Conservation (phyloP, 2,329 filamentous ascomycete species). For the Ophiocordyceps sinensis region DNA sequence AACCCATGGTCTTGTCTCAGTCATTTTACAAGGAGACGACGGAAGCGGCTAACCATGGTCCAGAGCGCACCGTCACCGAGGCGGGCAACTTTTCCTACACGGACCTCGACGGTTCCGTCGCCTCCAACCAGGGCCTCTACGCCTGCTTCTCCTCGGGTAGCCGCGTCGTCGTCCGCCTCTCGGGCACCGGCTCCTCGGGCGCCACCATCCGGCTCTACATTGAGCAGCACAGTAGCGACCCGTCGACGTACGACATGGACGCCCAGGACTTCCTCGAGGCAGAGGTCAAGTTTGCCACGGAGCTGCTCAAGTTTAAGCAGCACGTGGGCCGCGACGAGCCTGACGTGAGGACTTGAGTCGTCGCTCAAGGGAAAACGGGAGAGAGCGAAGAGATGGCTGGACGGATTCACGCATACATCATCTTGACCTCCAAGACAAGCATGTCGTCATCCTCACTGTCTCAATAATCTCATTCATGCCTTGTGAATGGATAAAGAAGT, state of each 20-base stretch:
- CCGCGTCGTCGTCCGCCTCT: slow-evolving; percentile 87
- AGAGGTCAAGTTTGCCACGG: slow-evolving; percentile 72
- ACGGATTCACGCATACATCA: no score
- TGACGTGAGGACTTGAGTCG: slow-evolving; percentile 72
- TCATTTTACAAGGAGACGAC: background rate
- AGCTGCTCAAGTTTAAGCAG: slow-evolving; percentile 84
- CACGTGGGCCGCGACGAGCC: slow-evolving; percentile 85
- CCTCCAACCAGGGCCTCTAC: slow-evolving; percentile 91
- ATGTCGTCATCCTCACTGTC: no score
- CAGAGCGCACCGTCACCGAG: slow-evolving; percentile 66
- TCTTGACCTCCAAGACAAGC: no score
- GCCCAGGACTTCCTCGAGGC: slow-evolving; percentile 90
- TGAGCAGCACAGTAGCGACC: slow-evolving; percentile 82
- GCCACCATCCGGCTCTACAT: slow-evolving; percentile 95
- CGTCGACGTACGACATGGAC: slow-evolving; percentile 62
- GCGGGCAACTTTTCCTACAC: slow-evolving; percentile 98
- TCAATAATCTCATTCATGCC: no score
- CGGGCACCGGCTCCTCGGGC: slow-evolving; percentile 86
- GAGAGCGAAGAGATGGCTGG: background rate
- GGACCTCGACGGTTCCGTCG: slow-evolving; percentile 91
- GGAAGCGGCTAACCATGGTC: background rate
- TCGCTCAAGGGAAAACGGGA: background rate
- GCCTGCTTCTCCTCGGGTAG: slow-evolving; percentile 90
- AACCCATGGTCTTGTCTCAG: background rate
- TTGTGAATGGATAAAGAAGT: no score